phyloP scores from a whole-genome alignment of 1,139 yeast species.

The Citeromyces hawaiiensis region DNA sequence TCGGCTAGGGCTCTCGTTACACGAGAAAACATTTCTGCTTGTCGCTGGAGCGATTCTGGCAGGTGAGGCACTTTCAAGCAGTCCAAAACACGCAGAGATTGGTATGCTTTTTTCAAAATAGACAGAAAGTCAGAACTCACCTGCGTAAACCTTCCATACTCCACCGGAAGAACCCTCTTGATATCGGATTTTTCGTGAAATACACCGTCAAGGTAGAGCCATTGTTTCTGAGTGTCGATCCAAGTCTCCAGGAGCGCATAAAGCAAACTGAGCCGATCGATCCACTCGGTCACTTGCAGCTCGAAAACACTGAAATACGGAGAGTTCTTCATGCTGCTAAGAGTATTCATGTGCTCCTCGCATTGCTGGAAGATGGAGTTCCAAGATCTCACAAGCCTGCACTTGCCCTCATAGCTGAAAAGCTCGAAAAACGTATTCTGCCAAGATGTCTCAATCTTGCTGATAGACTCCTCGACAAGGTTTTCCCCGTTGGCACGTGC shows the following conservation, averaged over 20 bases:
- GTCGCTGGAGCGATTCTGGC: conserved; percentile 30
- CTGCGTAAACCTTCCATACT: conserved; percentile 52
- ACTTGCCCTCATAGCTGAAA: conserved; percentile 38
- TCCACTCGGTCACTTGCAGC: conserved; percentile 41
- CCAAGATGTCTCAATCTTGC: conserved; percentile 38
- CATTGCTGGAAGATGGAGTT: conserved; percentile 45
- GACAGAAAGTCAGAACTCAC: conserved; percentile 48
- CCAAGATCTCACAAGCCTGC: conserved; percentile 59
- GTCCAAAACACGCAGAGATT: conserved; percentile 38
- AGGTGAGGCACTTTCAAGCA: conserved; percentile 40
- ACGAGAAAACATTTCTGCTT: conserved; percentile 40
- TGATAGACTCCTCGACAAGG: conserved; percentile 40
- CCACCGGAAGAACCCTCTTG: conserved; percentile 51
- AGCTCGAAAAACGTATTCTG: conserved; percentile 30
- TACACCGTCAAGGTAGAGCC: conserved; percentile 79
- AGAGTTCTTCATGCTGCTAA: conserved; percentile 65
- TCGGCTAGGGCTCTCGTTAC: conserved; percentile 62
- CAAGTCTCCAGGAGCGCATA: conserved; percentile 49
- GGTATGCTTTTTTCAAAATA: conserved; percentile 35
- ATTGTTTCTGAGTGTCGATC: conserved; percentile 81
- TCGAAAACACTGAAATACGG: conserved; percentile 51
- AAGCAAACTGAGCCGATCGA: conserved; percentile 37
- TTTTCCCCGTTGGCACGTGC: conserved; percentile 65
- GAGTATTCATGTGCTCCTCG: conserved; percentile 44
- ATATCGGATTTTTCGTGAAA: conserved; percentile 52